Evolutionary conservation across 208 protist genomes (phyloP).

Genomic region (Leishmania amazonensis): DNA sequence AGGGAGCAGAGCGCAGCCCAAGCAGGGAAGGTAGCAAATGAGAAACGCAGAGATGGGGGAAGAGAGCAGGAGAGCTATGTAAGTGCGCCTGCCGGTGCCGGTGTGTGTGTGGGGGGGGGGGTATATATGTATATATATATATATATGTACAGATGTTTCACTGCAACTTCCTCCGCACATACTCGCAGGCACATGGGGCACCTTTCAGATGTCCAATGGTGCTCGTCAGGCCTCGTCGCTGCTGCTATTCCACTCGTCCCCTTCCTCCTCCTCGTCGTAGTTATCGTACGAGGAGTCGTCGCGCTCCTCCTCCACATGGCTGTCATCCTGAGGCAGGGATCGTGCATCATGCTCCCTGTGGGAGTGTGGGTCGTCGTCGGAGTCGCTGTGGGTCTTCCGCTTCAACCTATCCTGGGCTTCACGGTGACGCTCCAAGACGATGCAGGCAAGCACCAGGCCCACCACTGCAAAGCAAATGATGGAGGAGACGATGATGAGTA

Average conservation of each 20-base stretch:
- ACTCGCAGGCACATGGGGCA: not conserved
- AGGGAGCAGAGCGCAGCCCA: not conserved
- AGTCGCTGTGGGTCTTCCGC: not conserved
- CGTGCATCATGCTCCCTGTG: not conserved
- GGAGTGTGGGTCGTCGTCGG: not conserved
- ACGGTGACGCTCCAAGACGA: conserved; percentile 22
- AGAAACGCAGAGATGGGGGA: not conserved
- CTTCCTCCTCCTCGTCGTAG: not conserved
- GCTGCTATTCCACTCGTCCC: not conserved
- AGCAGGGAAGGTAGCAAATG: too few relatives aligned
- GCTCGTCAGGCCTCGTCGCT: too few relatives aligned
- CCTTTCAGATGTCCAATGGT: not conserved
- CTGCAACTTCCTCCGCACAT: not conserved
- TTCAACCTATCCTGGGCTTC: not conserved
- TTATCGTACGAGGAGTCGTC: not conserved
- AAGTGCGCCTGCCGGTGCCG: not conserved
- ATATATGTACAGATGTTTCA: not conserved
- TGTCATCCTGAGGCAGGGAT: not conserved
- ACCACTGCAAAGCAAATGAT: conserved; percentile 23
- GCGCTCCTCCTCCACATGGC: not conserved
- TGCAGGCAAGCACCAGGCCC: conserved; percentile 16
- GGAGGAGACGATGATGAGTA: conserved; percentile 27
- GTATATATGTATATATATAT: not conserved
- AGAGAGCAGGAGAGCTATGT: not conserved
- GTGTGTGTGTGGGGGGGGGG: too few relatives aligned